Percentiles rank a stretch among this genome's conserved stretches.
Conservation (phyloP, 768 basidiomycete genomes). For the Termitomyces titanicus region DNA sequence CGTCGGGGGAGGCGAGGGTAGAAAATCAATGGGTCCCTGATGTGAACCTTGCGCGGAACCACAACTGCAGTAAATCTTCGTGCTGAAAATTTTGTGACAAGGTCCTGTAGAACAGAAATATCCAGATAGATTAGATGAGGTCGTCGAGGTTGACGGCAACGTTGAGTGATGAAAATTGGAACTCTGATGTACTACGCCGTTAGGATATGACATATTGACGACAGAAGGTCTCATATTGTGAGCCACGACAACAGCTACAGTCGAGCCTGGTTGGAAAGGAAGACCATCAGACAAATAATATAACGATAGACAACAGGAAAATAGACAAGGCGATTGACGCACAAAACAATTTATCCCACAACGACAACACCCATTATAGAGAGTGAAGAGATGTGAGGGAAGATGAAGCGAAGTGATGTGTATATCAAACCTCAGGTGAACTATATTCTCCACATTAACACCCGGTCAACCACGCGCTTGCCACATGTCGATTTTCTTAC, state of each 20-base stretch:
- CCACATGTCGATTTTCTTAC: constrained; percentile 20
- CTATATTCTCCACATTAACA: constrained; percentile 15
- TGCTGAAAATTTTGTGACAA: neutral
- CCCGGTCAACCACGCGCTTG: constrained; percentile 18
- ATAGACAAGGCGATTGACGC: constrained; percentile 4
- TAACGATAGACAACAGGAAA: neutral
- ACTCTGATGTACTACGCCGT: constrained; percentile 3
- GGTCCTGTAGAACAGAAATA: constrained; percentile 10
- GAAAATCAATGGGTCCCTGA: constrained; percentile 1
- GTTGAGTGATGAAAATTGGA: neutral
- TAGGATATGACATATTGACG: constrained; percentile 3
- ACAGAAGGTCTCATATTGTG: constrained; percentile 6
- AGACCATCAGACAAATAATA: constrained; percentile 9
- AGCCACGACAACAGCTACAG: constrained; percentile 7
- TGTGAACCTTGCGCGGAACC: neutral
- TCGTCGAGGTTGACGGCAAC: constrained; percentile 4
- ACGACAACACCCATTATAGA: constrained; percentile 9
- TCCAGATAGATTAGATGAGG: constrained; percentile 12
- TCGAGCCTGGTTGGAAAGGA: constrained; percentile 13
- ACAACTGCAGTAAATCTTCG: neutral
- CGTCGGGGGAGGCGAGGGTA: constrained; percentile 25
- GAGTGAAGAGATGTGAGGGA: neutral
- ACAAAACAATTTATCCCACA: constrained; percentile 17
- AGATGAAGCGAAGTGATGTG: constrained; percentile 11
- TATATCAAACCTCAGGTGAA: constrained; percentile 5